These are phyloP conservation scores for Sarocladiaceae sp. DNA, from an alignment of 2,329 filamentous ascomycete species.

Conservation along the genomic window DNA sequence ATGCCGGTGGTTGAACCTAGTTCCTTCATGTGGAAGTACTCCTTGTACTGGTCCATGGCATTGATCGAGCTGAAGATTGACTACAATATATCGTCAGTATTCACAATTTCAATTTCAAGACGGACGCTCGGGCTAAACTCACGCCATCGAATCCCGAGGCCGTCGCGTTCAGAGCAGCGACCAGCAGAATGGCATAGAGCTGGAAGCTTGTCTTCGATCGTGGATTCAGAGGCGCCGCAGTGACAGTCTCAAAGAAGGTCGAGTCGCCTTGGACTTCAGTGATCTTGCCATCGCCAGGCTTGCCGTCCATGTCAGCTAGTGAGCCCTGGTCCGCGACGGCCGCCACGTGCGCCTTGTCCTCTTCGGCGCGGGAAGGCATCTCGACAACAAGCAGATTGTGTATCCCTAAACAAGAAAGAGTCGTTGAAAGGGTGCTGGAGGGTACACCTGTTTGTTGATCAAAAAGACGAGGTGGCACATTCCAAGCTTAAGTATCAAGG, in stretches of 20 bases:
- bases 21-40: constrained; percentile 21
- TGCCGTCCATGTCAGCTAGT: constrained; percentile 14
- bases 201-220: constrained; percentile 28
- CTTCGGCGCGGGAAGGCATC: constrained; percentile 8
- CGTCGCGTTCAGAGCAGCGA: constrained; percentile 30
- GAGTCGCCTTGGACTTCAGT: constrained; percentile 23
- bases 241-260: constrained; percentile 21
- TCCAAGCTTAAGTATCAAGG: no score
- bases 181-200: constrained; percentile 28
- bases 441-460: no score
- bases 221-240: constrained; percentile 22
- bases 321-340: constrained; percentile 12
- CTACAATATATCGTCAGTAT: constrained; percentile 8
- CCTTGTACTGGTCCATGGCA: constrained; percentile 23
- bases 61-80: constrained; percentile 26
- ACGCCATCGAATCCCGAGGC: constrained; percentile 32
- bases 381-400: no score
- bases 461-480: no score
- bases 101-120: not conserved
- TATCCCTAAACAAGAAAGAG: no score
- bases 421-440: no score
- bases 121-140: constrained; percentile 11
- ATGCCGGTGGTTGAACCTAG: constrained; percentile 24
- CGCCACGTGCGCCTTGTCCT: not conserved
- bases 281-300: constrained; percentile 16